phyloP scores from a whole-genome alignment of 345 rosid species.

The Dipteronia dyeriana region DNA sequence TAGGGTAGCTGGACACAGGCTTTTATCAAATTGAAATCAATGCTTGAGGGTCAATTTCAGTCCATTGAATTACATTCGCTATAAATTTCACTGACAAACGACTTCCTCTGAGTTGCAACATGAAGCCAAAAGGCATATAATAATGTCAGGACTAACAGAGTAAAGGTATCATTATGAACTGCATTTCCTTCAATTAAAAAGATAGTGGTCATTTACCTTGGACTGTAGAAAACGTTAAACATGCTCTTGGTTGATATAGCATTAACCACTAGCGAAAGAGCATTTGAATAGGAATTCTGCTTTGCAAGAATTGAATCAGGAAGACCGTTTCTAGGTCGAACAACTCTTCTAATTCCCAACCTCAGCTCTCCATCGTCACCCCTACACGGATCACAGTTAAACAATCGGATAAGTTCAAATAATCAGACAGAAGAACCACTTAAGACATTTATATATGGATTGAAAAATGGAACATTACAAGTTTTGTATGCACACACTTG shows the following conservation, averaged over 20 bases:
- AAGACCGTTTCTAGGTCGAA: constrained; percentile 74
- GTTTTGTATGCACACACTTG: not conserved
- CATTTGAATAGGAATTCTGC: constrained; percentile 47
- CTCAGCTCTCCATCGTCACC: constrained; percentile 82
- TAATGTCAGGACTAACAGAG: not conserved
- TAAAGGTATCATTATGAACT: not conserved
- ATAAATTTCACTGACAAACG: not conserved
- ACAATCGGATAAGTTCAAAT: constrained; percentile 4
- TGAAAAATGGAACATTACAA: not conserved
- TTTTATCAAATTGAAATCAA: not conserved
- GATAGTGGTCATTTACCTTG: constrained; percentile 55
- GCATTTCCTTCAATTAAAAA: not conserved
- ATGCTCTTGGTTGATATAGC: constrained; percentile 65
- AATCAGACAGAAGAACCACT: not conserved
- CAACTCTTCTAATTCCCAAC: constrained; percentile 76
- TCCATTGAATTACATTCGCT: not conserved
- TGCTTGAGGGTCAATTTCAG: not conserved
- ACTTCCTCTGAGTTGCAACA: not conserved
- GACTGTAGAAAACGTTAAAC: constrained; percentile 81
- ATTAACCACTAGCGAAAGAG: constrained; percentile 65
- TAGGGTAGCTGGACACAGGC: not conserved
- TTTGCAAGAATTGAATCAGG: constrained; percentile 63
- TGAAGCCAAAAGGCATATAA: not conserved
- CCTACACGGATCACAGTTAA: constrained; percentile 37
- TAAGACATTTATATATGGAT: not conserved